Conservation (phyloP, 2,329 filamentous ascomycete species). For the Colletotrichum sp. region DNA sequence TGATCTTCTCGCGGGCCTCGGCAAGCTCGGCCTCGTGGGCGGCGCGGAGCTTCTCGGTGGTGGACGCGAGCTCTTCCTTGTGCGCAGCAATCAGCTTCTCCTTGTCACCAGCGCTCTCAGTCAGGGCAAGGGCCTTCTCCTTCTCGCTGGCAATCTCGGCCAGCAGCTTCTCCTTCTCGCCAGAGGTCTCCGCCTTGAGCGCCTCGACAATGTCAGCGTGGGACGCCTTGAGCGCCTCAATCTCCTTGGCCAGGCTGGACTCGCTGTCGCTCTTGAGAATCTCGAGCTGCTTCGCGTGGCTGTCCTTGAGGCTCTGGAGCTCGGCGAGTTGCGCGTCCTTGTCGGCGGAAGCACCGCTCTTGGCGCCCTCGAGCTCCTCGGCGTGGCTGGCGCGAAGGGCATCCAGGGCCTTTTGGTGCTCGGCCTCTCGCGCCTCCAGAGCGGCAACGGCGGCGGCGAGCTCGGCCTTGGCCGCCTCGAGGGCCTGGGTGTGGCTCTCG, state of each 20-base stretch:
- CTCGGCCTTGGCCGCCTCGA: slow-evolving; percentile 48
- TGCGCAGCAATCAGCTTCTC: slow-evolving; percentile 37
- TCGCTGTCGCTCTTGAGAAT: slow-evolving; percentile 47
- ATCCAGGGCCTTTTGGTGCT: slow-evolving; percentile 60
- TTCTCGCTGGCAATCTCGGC: slow-evolving; percentile 41
- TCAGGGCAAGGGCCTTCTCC: slow-evolving; percentile 45
- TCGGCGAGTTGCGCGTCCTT: slow-evolving; percentile 53
- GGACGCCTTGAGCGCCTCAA: slow-evolving; percentile 46
- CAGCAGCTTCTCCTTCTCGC: slow-evolving; percentile 40
- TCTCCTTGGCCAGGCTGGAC: slow-evolving; percentile 40
- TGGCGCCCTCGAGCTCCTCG: slow-evolving; percentile 62
- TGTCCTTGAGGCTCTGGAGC: slow-evolving; percentile 58
- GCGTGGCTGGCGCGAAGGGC: slow-evolving; percentile 61
- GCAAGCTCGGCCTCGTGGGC: slow-evolving; percentile 34
- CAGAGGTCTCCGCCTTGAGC: slow-evolving; percentile 44
- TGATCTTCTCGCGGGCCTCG: slow-evolving; percentile 35
- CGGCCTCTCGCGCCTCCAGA: slow-evolving; percentile 54
- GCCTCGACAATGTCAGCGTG: slow-evolving; percentile 48
- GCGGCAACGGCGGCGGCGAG: slow-evolving; percentile 49
- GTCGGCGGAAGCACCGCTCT: slow-evolving; percentile 55
- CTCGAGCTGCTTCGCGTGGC: slow-evolving; percentile 56
- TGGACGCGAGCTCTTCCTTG: slow-evolving; percentile 31
- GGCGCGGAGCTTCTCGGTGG: slow-evolving; percentile 34
- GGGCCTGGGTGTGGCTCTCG: slow-evolving; percentile 44
- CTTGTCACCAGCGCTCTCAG: slow-evolving; percentile 42